Evolutionary conservation across 345 rosid genomes (phyloP), one percentile per base, ranked within the genome.

Genomic region (Viola odorata): DNA sequence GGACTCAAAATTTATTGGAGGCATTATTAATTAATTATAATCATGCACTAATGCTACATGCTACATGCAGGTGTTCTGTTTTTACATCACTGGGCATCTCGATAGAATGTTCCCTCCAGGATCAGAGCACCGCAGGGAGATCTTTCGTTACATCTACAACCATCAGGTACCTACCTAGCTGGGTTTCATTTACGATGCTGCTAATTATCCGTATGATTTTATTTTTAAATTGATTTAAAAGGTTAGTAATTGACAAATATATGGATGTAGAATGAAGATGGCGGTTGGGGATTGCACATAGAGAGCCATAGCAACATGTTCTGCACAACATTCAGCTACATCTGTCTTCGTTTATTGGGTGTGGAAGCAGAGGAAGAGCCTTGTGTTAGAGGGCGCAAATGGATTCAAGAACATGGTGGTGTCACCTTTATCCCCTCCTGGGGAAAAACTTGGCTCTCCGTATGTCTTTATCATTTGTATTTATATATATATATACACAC

Each of bases 391-490:
- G 71, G 60, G 3, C 15, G 61, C 11, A 60, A 54, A n/a, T 68
- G 71, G 71, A 68, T 68, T 36, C 61, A 15, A 3, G 61, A 68
- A 8, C 71, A 48, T 60, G 71, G 71, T 6, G 32, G 65, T 39
- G 65, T 44, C 23, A 47, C 61, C 0, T 39, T 41, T 37, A 68
- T 68, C 17, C 58, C 65, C 32, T 68, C 72, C 4, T 68, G 72
- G 66, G 72, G 72, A 32, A 68, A 68, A 49, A 61, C 65, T 32
- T 68, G 72, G 66, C 72, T 68, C 14, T 51, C 72, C 13, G 72
- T 61, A 38, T 9, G 42, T 39, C 2, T 45, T 47, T 12, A 6
- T 54, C 8, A 3, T 23, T 3, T 1, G 1, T 8, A 3, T 37
- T 54, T 12, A 8, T 54, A 13, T 48, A 48, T 37, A 45, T 7